These are phyloP conservation scores for Colletotrichum siamense DNA, from an alignment of 2,329 filamentous ascomycete genomes.

Conservation along the genomic window DNA sequence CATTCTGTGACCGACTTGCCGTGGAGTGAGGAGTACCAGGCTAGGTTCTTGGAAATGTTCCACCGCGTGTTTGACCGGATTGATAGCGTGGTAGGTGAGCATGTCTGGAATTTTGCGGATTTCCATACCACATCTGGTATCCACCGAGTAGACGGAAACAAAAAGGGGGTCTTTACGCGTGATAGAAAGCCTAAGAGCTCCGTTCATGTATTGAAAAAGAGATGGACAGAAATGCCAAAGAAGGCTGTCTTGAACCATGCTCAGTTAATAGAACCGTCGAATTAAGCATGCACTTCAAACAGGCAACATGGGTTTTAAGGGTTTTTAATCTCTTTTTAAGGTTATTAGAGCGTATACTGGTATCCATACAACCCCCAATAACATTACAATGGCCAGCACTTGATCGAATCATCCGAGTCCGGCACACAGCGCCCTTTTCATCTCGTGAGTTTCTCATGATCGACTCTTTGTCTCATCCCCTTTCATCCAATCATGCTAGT, in stretches of 20 bases:
- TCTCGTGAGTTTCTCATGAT: conserved; percentile 8
- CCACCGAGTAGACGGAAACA: conserved; percentile 27
- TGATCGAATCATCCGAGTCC: conserved; percentile 19
- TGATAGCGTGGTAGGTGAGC: conserved; percentile 31
- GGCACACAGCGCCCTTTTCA: conserved; percentile 13
- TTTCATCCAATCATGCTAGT: not conserved
- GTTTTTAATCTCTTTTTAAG: not conserved
- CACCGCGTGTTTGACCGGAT: conserved; percentile 34
- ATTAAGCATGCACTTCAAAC: not conserved
- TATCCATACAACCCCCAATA: conserved; percentile 13
- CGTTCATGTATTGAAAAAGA: conserved; percentile 17
- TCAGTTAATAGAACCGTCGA: accelerated
- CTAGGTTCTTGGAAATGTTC: conserved; percentile 29
- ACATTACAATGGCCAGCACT: conserved; percentile 18
- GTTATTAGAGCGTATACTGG: conserved; percentile 6
- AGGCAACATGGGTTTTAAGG: not conserved
- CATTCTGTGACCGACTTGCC: conserved; percentile 28
- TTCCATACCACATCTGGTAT: conserved; percentile 26
- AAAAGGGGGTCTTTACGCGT: conserved; percentile 30
- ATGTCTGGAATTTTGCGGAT: conserved; percentile 32
- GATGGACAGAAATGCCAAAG: conserved; percentile 11
- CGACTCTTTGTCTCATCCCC: not conserved
- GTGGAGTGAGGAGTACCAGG: conserved; percentile 35
- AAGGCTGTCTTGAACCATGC: not conserved
- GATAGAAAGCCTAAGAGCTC: conserved; percentile 27